Base-by-base conservation (phyloP, 1,139 yeast species). In the Arxiozyma telluris region DNA sequence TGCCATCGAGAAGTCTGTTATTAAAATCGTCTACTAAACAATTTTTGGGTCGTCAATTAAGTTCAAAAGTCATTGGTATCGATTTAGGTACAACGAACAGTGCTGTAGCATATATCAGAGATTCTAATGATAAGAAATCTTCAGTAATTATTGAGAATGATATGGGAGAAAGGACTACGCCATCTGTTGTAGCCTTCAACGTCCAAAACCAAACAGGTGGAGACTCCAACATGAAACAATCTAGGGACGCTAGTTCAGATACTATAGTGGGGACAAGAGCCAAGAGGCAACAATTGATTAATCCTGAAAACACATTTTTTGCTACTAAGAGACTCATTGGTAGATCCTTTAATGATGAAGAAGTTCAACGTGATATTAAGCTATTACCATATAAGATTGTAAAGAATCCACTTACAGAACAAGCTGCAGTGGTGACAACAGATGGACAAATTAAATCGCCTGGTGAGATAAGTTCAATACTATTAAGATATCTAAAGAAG, bases 31-130 rank as follows among this genome's bases (percentile, higher is more conserved):
- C 51, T 47, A 60, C 41, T 9, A 41, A 34, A 47, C 44, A 25
- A n/a, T 25, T 47, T 18, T 30, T 41, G 9, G 2, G 5, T 12
- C 47, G 53, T 21, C 39, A 20, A 4, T 45, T 51, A 23, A 46
- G 51, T 25, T 51, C 53, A 6, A 67, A 65, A 55, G 89, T 85
- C 2, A 79, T 86, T 51, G 94, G 94, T 47, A 84, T 86, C 56
- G 94, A 86, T 66, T 69, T 86, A 50, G 94, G 94, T 17, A 86
- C 94, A 5, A 86, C 94, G 17, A 86, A 86, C 63, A 84, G 91
- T 17, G 93, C 93, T 0, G 93, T 84, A 9, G 93, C 93, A 0
- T 67, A 67, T 54, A 64, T 67, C 25, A 56, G 66, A 49, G 67
- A 67, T 52, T 59, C 65, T 4, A 59, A 58, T 51, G 71, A 83